These are phyloP conservation scores for Skeletonema tropicum DNA, from an alignment of 108 stramenopile genomes.

Conservation along the genomic window DNA sequence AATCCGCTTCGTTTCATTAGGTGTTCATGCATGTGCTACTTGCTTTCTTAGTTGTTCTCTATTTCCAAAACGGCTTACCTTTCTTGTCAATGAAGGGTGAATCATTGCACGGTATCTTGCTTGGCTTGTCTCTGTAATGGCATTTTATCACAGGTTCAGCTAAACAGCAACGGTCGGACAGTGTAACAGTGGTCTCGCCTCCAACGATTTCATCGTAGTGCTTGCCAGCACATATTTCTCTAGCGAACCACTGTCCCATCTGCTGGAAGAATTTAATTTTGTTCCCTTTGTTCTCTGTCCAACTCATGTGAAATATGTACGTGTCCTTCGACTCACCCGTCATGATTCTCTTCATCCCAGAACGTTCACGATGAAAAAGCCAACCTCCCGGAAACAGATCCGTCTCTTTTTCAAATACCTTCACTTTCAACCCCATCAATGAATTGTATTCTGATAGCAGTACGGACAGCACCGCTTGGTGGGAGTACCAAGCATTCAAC, in stretches of 20 bases:
- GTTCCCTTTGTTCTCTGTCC: slow-evolving; percentile 85
- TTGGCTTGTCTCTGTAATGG: slow-evolving; percentile 63
- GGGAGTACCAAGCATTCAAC: slow-evolving; percentile 59
- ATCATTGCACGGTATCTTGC: slow-evolving; percentile 40
- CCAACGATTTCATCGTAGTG: neutral
- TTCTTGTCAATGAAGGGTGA: slow-evolving; percentile 39
- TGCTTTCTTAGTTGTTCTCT: neutral
- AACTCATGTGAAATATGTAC: slow-evolving; percentile 77
- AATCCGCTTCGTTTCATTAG: neutral
- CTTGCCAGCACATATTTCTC: slow-evolving; percentile 60
- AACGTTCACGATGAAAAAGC: slow-evolving; percentile 47
- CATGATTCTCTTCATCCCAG: slow-evolving; percentile 52
- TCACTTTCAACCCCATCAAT: slow-evolving; percentile 72
- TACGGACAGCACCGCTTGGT: slow-evolving; percentile 71
- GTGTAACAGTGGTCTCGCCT: neutral
- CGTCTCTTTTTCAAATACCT: slow-evolving; percentile 61
- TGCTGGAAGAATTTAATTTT: slow-evolving; percentile 78
- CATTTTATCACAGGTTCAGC: slow-evolving; percentile 42
- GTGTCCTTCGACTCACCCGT: slow-evolving; percentile 26
- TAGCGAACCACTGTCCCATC: slow-evolving; percentile 78
- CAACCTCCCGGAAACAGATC: slow-evolving; percentile 63
- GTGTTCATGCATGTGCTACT: too few relatives aligned
- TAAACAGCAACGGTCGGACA: slow-evolving; percentile 24
- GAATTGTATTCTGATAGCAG: slow-evolving; percentile 72
- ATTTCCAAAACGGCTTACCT: slow-evolving; percentile 40